Evolutionary conservation across 768 basidiomycete genomes (phyloP), one percentile per base, ranked within the genome.

Genomic region (Daedaleopsis nitida): DNA sequence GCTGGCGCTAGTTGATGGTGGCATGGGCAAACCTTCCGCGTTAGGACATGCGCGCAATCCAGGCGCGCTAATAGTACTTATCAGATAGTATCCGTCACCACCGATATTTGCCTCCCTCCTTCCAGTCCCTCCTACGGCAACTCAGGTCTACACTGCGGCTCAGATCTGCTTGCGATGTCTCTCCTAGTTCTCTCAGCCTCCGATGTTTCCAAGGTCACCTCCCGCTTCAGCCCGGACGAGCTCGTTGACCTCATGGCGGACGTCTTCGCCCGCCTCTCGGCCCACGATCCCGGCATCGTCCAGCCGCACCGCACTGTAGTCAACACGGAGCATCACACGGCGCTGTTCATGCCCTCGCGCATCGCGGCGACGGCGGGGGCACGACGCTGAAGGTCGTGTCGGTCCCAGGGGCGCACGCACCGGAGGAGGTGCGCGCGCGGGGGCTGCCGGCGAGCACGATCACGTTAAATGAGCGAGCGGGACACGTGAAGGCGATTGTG

Each of bases 271-370:
- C 72, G 69, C 24, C 75, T 88, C n/a, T 77, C 79, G 7, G 21
- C 66, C 61, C 45, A 55, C 19, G 61, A 60, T 14, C 58, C 53
- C 6, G 58, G 44, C 14, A 58, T 63, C 19, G 38, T 49, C 34
- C 67, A 68, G 43, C 93, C 93, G 3, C 87, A 84, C 57, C 81
- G 94, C 52, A 83, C 81, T 0, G 73, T 78, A 0, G 70, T 94
- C 13, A 75, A 77, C 0, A 84, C 81, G 52, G 67, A 72, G 9
- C 77, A 80, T 47, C 85, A 92, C 65, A 87, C 80, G 1, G 78
- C 82, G 0, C 77, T 97, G 2, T 90, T 94, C 73, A 96, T 96
- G 94, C 93, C 94, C 2, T 84, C 91, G 8, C 82, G 88, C 24
- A 77, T 88, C 11, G 70, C 75, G 8, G 4, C 39, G 3, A 10